These are phyloP conservation scores for Trametes maxima DNA, from an alignment of 768 basidiomycete genomes.

Conservation along the genomic window DNA sequence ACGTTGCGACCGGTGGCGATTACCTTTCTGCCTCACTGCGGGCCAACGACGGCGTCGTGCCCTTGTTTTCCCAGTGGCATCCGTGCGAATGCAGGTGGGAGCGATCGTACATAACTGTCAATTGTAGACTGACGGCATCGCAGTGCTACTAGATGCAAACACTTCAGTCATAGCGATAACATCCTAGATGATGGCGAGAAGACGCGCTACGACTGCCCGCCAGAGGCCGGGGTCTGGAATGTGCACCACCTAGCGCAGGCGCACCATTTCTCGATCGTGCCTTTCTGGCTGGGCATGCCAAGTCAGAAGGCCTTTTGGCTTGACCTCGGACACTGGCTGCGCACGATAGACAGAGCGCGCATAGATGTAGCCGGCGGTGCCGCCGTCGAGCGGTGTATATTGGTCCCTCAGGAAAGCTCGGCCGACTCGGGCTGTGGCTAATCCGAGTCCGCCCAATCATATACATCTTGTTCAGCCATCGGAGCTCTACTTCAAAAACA, in stretches of 20 bases:
- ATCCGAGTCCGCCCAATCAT: no score
- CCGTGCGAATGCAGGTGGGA: constrained; percentile 46
- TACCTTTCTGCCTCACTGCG: constrained; percentile 22
- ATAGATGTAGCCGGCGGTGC: not conserved
- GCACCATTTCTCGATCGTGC: constrained; percentile 44
- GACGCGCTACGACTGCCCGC: constrained; percentile 5
- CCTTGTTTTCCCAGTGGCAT: constrained; percentile 55
- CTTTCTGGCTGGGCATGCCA: constrained; percentile 39
- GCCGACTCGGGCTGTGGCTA: not conserved
- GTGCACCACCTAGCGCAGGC: constrained; percentile 39
- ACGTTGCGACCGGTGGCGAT: not conserved
- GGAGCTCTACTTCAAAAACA: no score
- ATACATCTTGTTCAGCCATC: no score
- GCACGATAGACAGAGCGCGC: constrained; percentile 34
- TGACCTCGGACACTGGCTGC: constrained; percentile 42
- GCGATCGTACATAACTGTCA: not conserved
- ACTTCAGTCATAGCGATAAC: constrained; percentile 17
- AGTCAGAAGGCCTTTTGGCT: constrained; percentile 45
- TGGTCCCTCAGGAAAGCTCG: not conserved
- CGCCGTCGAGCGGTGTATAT: not conserved
- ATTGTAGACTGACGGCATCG: not conserved
- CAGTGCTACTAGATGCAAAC: constrained; percentile 21
- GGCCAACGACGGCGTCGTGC: constrained; percentile 53
- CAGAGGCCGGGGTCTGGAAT: constrained; percentile 45
- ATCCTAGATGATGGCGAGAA: constrained; percentile 4